A percentile compares a stretch with the other conserved stretches of the same genome.
Evolutionary conservation across 1,284 basidiomycete genomes (phyloP).

Genomic region (Ceratobasidium sp.): DNA sequence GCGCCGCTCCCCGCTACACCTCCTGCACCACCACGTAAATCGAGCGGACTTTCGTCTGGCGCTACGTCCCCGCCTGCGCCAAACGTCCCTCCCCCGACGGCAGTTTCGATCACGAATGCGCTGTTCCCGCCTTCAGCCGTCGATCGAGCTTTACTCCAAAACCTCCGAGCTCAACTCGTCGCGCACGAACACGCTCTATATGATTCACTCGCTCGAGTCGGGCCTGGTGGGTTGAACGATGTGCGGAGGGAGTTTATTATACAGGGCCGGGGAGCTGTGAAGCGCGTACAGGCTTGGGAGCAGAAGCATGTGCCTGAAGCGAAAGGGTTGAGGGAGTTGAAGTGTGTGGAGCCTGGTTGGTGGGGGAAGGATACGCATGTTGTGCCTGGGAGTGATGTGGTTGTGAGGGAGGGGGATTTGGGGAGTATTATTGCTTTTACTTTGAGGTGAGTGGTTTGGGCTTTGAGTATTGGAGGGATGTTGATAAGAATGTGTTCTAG

Average conservation of each 20-base stretch:
- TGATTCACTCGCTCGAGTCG: conserved; percentile 65
- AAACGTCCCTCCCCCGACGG: conserved; percentile 38
- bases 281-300: conserved; percentile 72
- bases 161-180: not conserved
- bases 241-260: conserved; percentile 70
- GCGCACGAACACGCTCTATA: conserved; percentile 71
- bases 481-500: conserved; percentile 57
- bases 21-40: conserved; percentile 48
- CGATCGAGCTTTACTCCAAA: conserved; percentile 25
- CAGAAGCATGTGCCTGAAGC: conserved; percentile 66
- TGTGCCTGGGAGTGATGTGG: conserved; percentile 74
- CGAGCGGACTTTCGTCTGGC: not conserved
- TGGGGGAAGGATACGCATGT: conserved; percentile 73
- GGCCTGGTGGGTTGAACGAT: conserved; percentile 69
- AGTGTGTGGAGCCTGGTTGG: conserved; percentile 70
- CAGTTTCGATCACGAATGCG: conserved; percentile 44
- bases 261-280: conserved; percentile 66
- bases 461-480: not conserved
- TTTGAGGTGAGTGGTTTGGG: conserved; percentile 64
- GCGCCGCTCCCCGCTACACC: conserved; percentile 52
- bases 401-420: conserved; percentile 79
- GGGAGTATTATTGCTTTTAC: conserved; percentile 82
- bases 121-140: conserved; percentile 48
- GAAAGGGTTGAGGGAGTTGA: conserved; percentile 49
- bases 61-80: conserved; percentile 9